A percentile compares a stretch with the other conserved stretches of the same genome.
Conservation (phyloP, 768 basidiomycete species). For the Boletus vermiculosoides region DNA sequence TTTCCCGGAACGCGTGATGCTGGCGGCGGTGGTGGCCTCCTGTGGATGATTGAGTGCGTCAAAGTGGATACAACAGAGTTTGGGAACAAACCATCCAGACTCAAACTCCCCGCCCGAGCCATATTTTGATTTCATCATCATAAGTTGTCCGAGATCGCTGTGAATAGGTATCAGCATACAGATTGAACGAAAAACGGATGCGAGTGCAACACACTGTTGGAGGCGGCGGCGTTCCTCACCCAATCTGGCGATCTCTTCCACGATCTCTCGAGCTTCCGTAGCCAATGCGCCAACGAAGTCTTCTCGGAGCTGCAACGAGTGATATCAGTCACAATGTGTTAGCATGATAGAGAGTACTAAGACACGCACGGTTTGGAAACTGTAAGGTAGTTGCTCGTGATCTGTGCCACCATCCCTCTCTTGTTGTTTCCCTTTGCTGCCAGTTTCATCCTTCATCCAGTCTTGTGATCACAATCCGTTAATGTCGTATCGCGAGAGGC, state of each 20-base stretch:
- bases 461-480: background rate
- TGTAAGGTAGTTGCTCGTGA: background rate
- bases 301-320: background rate
- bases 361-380: background rate
- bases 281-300: background rate
- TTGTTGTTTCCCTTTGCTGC: background rate
- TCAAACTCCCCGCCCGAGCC: background rate
- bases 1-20: background rate
- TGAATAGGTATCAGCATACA: background rate
- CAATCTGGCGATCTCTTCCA: background rate
- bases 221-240: background rate
- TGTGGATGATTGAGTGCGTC: background rate
- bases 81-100: background rate
- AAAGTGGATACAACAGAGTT: background rate
- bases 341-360: background rate
- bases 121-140: background rate
- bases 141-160: background rate
- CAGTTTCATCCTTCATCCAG: background rate
- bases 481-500: background rate
- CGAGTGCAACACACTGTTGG: background rate
- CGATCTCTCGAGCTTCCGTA: background rate
- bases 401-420: background rate
- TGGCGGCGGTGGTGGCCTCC: background rate
- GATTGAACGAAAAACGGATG: background rate
- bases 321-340: background rate